Percentiles rank a stretch among this genome's conserved stretches.
Conservation (phyloP, 2,329 filamentous ascomycete species). For the Talaromyces sp. region DNA sequence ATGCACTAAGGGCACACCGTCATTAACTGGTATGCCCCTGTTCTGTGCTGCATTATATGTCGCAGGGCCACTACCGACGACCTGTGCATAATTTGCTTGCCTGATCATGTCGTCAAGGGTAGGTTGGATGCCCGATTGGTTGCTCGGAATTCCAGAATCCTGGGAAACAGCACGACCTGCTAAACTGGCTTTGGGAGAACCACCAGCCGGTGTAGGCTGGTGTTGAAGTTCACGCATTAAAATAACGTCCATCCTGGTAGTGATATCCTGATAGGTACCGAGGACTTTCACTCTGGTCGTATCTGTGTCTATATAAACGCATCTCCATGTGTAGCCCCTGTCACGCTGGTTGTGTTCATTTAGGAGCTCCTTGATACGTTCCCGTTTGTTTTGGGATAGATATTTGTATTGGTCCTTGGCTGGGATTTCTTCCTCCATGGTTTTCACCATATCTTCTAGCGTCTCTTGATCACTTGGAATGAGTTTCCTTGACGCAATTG, state of each 20-base stretch:
- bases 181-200: neutral
- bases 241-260: constrained; percentile 34
- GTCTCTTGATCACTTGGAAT: constrained; percentile 7
- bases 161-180: neutral
- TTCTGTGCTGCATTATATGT: neutral
- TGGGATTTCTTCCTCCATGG: constrained; percentile 17
- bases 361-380: constrained; percentile 36
- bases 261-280: constrained; percentile 24
- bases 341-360: constrained; percentile 30
- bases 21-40: neutral
- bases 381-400: constrained; percentile 28
- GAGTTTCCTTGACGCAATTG: neutral
- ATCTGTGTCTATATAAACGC: constrained; percentile 35
- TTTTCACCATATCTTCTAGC: neutral
- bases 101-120: neutral
- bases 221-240: constrained; percentile 29
- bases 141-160: neutral
- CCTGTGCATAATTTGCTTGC: neutral
- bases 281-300: neutral
- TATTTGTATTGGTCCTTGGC: constrained; percentile 30
- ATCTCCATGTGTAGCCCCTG: constrained; percentile 35
- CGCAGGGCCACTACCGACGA: neutral
- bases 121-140: neutral
- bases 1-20: neutral
- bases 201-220: neutral